Evolutionary conservation across 169 alveolate species (phyloP), one percentile per base, ranked within the genome.

Genomic region (Cryptosporidium viatorum): DNA sequence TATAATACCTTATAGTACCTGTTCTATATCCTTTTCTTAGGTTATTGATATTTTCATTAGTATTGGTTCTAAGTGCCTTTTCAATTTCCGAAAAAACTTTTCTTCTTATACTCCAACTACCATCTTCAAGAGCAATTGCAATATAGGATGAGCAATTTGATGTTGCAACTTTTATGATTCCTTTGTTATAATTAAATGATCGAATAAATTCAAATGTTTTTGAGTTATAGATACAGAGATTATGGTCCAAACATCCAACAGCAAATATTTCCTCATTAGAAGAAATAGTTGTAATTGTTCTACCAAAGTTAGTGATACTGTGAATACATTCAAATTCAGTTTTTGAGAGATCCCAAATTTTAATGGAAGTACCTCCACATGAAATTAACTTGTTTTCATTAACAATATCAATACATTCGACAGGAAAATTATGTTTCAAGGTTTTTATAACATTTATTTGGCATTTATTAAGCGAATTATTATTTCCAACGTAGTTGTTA

Each of bases 161-260:
- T 59, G 62, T 80, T 60, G 89, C 89, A 29, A 80, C 89, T 50
- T 41, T 65, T 29, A 29, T 3, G 3, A 80, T 26, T 39, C 80
- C 75, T 41, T 37, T 62, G 10, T 62, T 59, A 48, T 39, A 65
- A 80, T 62, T 41, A 43, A 80, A 62, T 21, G 89, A 80, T 23
- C 75, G 51, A 2, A 80, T 29, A 29, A 80, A 59, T 39, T 65
- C 75, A 45, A n/a, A 65, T n/a, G 80, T 43, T 39, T 39, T 80
- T 3, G 51, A 23, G 18, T 80, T 18, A 43, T 62, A 80, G 16
- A 80, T 18, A 31, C 35, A 62, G 9, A 80, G 23, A 80, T 80
- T 80, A 43, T 48, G 89, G 55, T 80, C 89, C 37, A 80, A 62
- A 41, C 80, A 80, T n/a, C 89, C 89, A 39, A 65, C 75, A 65